Base-by-base conservation (phyloP, 2,329 filamentous ascomycete genomes). In the Aspergillus quadrilineatus region DNA sequence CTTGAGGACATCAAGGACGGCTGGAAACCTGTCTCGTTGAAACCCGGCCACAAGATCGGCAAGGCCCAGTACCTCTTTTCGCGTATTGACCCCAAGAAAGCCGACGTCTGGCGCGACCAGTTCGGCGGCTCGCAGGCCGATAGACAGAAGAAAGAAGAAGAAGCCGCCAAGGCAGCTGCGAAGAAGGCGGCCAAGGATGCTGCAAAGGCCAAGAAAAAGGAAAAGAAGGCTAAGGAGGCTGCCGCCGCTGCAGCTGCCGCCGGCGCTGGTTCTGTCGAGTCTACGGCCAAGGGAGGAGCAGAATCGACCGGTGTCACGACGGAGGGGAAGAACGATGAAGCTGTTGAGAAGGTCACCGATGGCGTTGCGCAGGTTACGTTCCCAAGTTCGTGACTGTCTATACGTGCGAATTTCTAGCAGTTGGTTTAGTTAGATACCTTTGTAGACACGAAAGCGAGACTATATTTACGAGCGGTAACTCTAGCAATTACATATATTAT, bases 71-170 rank as follows among this genome's bases (percentile, higher is more conserved):
- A 91, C 79, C 80, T 96, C 32, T 96, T 96, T 76, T 84, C 84
- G n/a, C 84, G 83, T 53, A 96, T 96, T 68, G 89, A 92, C 62
- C 81, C 87, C 8, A 87, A 89, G 73, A 93, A 92, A 78, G 86
- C 89, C 46, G 85, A 88, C 50, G 89, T 93, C 71, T 96, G 92
- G 92, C 86, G 88, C 57, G 84, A 88, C 60, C 82, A 84, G 64
- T 96, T 86, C 65, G 87, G 87, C 50, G 87, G 87, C 6, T 84
- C 82, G 17, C 84, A 87, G 67, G 80, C 82, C 36, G 80, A 87
- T 64, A 85, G 90, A 61, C 79, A 86, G 41, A 87, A 87, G 67
- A 88, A 89, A 67, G 86, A 89, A 63, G 88, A 73, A 34, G 72
- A 73, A 26, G 79, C 79, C 10, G 74, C 60, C 53, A 78, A 76